These are phyloP conservation scores for Dalbergia cultrata DNA, from an alignment of 306 rosid species.

Conservation along the genomic window DNA sequence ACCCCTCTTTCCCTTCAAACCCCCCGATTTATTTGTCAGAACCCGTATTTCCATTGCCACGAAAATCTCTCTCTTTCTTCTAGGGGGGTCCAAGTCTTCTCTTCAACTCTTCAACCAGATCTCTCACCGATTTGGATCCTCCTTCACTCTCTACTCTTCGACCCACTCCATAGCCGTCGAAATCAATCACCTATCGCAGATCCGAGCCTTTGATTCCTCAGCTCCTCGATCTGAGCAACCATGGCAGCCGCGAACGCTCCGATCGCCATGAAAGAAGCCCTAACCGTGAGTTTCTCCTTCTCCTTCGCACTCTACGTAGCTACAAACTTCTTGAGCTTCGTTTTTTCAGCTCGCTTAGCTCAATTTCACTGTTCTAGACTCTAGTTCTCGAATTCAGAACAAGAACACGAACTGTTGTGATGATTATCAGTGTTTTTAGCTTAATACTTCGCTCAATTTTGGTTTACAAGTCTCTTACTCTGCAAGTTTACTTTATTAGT, in stretches of 20 bases:
- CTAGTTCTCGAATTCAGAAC: conserved; percentile 11
- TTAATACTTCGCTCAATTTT: conserved; percentile 26
- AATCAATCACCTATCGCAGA: conserved; percentile 54
- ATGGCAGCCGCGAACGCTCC: conserved; percentile 99
- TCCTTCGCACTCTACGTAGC: conserved; percentile 7
- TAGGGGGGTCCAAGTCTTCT: conserved; percentile 60
- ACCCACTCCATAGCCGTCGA: conserved; percentile 32
- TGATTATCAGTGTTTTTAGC: background rate
- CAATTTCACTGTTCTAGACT: conserved; percentile 34
- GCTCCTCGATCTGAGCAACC: conserved; percentile 68
- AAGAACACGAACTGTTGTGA: background rate
- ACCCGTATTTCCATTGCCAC: conserved; percentile 30
- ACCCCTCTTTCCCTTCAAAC: background rate
- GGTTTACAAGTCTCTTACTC: background rate
- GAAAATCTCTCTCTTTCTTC: conserved; percentile 31
- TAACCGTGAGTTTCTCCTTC: conserved; percentile 68
- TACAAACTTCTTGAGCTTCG: background rate
- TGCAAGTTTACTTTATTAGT: conserved; percentile 34
- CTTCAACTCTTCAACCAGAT: conserved; percentile 57
- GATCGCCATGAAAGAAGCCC: conserved; percentile 98
- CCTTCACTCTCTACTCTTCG: conserved; percentile 39
- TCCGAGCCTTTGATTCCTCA: conserved; percentile 49
- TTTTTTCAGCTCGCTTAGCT: conserved; percentile 23
- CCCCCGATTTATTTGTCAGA: conserved; percentile 36
- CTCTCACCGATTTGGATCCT: conserved; percentile 64